Evolutionary conservation across 495 filamentous ascomycete species (phyloP), one percentile per base, ranked within the genome.

Genomic region (Filosporella fistucella): DNA sequence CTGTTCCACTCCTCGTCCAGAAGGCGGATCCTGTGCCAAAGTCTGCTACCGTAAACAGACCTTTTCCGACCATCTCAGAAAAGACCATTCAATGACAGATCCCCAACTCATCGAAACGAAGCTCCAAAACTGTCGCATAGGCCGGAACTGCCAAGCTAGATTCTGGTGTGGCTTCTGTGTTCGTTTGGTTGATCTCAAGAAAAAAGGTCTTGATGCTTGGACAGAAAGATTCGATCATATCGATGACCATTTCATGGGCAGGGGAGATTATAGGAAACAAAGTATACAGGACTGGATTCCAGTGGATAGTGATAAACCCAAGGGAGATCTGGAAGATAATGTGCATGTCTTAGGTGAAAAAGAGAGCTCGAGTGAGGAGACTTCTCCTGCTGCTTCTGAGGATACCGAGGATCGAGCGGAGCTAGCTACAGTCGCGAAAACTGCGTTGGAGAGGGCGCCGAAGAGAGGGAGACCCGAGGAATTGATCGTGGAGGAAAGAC

Each of bases 141-240:
- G 86, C 20, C 64, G 78, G 11, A 83, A 86, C 48, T 77, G 74
- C 24, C 78, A 86, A 49, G 64, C 68, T n/a, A 71, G 75, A 9
- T 95, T 90, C 64, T 96, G 89, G 89, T 96, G 91, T 54, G 91
- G 91, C 0, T 94, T 95, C 57, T 95, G 90, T 60, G 60, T 64
- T 26, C 57, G 63, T 10, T 70, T 81, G 5, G 68, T 90, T 7
- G 58, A 68, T n/a, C 68, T 89, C n/a, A 60, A 72, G 23, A 70
- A 68, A 13, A 63, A 68, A 8, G 79, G 76, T 0, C 54, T 73
- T 3, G 75, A 72, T n/a, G 84, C 80, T 0, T 81, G 77, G 74
- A 81, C 86, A 42, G 84, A 88, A 58, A 72, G 91, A 3, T 91
- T 89, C 59, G 79, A 91, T 59, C 91, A 96, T 63, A 90, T 95